These are phyloP conservation scores for Dacryopinax primogenitus DNA, from an alignment of 768 basidiomycete genomes.

Conservation along the genomic window DNA sequence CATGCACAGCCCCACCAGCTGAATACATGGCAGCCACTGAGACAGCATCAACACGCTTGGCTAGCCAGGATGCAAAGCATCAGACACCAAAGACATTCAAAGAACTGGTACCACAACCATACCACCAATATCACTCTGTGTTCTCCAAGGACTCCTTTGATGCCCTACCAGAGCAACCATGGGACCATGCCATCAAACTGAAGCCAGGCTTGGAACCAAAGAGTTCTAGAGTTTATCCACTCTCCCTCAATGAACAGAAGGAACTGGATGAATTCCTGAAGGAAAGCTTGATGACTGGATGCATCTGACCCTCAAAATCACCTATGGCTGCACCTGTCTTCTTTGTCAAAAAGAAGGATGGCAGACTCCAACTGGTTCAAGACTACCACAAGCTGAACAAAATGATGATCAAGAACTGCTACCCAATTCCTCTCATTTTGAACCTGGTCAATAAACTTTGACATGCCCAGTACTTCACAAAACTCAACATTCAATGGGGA, in stretches of 20 bases:
- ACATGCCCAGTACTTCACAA: slow-evolving; percentile 11
- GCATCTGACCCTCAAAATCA: slow-evolving; percentile 20
- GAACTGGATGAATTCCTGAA: slow-evolving; percentile 21
- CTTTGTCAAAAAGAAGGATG: slow-evolving; percentile 31
- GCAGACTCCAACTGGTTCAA: slow-evolving; percentile 23
- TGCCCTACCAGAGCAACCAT: slow-evolving; percentile 17
- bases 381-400: slow-evolving; percentile 25
- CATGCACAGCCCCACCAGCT: too few relatives aligned
- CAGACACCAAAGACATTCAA: background rate
- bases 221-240: slow-evolving; percentile 16
- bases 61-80: background rate
- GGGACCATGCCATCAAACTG: slow-evolving; percentile 17
- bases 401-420: slow-evolving; percentile 13
- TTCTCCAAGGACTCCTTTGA: slow-evolving; percentile 21
- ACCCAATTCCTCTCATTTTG: slow-evolving; percentile 24
- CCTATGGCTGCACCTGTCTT: slow-evolving; percentile 21
- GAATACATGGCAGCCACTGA: background rate
- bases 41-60: background rate
- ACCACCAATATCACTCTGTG: slow-evolving; percentile 15
- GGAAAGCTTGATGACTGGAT: slow-evolving; percentile 18
- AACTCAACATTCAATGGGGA: background rate
- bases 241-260: slow-evolving; percentile 19
- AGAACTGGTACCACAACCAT: background rate
- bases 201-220: slow-evolving; percentile 11
- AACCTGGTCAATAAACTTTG: slow-evolving; percentile 26